Conservation (phyloP, 345 rosid genomes). For the Eucalyptus marginata region DNA sequence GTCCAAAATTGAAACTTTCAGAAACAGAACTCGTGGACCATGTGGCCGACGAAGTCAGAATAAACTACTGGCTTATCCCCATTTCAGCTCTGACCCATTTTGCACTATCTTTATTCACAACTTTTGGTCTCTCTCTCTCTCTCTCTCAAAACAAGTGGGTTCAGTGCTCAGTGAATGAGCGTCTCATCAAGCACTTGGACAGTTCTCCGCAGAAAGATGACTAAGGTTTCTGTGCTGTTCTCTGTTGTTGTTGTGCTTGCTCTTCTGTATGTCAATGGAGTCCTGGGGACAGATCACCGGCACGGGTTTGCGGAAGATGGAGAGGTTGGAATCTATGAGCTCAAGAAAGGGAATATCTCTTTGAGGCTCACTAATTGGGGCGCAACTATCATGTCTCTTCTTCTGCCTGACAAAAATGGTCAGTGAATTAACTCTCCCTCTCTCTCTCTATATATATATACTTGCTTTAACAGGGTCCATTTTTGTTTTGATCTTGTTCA, state of each 20-base stretch:
- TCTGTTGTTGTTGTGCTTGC: background rate
- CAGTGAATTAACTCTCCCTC: background rate
- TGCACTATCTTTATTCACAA: background rate
- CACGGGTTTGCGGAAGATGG: background rate
- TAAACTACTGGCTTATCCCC: background rate
- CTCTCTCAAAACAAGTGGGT: background rate
- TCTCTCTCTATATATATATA: background rate
- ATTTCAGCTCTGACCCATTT: background rate
- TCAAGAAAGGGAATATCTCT: conserved; percentile 56
- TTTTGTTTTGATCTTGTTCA: background rate
- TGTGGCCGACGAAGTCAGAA: background rate
- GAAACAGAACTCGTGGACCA: background rate
- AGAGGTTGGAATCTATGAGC: conserved; percentile 44
- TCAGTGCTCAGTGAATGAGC: background rate
- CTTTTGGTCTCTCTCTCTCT: background rate
- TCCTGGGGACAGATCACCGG: background rate
- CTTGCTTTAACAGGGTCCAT: background rate
- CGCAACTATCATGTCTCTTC: conserved; percentile 59
- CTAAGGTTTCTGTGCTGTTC: background rate
- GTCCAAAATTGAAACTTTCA: background rate
- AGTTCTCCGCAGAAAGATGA: background rate
- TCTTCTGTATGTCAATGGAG: background rate
- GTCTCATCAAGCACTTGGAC: background rate
- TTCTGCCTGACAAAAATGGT: conserved; percentile 83
- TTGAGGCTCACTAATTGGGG: conserved; percentile 79